A percentile compares a stretch with the other conserved stretches of the same genome.
Evolutionary conservation across 2,329 filamentous ascomycete genomes (phyloP).

Genomic region (Exserohilum rostratum): DNA sequence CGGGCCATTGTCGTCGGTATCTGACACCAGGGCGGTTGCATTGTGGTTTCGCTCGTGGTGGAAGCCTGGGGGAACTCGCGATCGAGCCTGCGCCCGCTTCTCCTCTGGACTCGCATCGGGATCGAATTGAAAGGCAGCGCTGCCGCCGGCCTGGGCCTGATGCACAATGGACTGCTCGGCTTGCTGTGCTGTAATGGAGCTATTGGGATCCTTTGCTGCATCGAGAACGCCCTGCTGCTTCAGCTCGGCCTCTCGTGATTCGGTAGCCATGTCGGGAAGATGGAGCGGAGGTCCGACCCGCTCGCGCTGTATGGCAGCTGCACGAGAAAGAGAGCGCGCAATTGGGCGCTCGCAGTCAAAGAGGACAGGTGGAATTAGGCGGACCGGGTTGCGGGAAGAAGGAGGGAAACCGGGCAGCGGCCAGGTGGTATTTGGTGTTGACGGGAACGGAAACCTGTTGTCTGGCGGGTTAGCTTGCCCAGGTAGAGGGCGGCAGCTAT

Average conservation of each 20-base stretch:
- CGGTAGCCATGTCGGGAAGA: conserved; percentile 37
- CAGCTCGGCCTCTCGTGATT: conserved; percentile 63
- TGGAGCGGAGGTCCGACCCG: conserved; percentile 15
- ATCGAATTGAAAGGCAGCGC: conserved; percentile 83
- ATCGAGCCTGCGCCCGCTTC: conserved; percentile 79
- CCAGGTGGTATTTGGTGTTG: conserved; percentile 2
- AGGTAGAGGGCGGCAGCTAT: conserved; percentile 14
- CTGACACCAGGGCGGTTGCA: conserved; percentile 75
- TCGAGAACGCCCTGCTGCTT: conserved; percentile 83
- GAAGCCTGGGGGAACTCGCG: conserved; percentile 68
- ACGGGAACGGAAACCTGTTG: conserved; percentile 12
- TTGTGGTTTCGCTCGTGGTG: conserved; percentile 66
- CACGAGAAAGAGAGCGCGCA: conserved; percentile 8
- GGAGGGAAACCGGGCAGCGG: conserved; percentile 3
- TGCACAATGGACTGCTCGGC: conserved; percentile 76
- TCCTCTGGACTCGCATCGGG: conserved; percentile 81
- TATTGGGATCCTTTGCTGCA: conserved; percentile 74
- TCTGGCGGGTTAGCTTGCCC: conserved; percentile 10
- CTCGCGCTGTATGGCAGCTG: conserved; percentile 3
- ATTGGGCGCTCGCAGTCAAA: conserved; percentile 12
- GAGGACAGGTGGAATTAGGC: not conserved
- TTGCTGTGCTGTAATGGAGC: conserved; percentile 69
- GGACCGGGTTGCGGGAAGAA: not conserved
- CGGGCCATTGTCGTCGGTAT: conserved; percentile 57
- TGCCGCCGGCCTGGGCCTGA: conserved; percentile 79